Percentiles rank a stretch among this genome's conserved stretches.
Conservation (phyloP, 345 rosid species). For the Crucihimalaya himalaica region DNA sequence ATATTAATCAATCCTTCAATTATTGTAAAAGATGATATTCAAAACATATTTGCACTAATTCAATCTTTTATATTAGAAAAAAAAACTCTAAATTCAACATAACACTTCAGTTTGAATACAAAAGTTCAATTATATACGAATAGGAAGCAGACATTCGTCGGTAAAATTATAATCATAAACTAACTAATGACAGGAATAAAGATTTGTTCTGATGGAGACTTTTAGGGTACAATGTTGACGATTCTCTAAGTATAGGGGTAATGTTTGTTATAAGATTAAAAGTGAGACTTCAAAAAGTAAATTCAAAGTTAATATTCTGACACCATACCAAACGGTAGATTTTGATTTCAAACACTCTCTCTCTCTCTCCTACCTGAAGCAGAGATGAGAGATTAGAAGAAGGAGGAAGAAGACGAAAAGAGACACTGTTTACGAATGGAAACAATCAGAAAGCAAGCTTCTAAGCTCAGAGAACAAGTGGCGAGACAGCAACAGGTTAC, state of each 20-base stretch:
- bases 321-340: slow-evolving; percentile 30
- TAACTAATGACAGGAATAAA: too few species aligned
- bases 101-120: too few species aligned
- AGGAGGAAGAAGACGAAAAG: slow-evolving; percentile 2
- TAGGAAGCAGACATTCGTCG: too few species aligned
- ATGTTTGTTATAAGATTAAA: neutral
- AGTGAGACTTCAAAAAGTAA: neutral
- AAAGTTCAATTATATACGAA: too few species aligned
- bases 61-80: too few species aligned
- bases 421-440: slow-evolving; percentile 47
- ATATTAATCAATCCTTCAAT: too few species aligned
- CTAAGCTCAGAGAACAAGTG: slow-evolving; percentile 83
- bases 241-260: neutral
- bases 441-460: slow-evolving; percentile 80
- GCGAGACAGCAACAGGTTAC: slow-evolving; percentile 80
- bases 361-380: neutral
- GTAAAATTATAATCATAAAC: too few species aligned
- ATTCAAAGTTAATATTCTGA: neutral
- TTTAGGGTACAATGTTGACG: neutral
- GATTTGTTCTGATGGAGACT: too few species aligned
- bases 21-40: too few species aligned
- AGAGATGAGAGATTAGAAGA: neutral
- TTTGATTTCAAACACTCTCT: slow-evolving; percentile 30
- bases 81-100: too few species aligned
- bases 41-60: too few species aligned